Evolutionary conservation across 2,329 filamentous ascomycete genomes (phyloP), one percentile per base, ranked within the genome.

Genomic region (Cadophora gregata): DNA sequence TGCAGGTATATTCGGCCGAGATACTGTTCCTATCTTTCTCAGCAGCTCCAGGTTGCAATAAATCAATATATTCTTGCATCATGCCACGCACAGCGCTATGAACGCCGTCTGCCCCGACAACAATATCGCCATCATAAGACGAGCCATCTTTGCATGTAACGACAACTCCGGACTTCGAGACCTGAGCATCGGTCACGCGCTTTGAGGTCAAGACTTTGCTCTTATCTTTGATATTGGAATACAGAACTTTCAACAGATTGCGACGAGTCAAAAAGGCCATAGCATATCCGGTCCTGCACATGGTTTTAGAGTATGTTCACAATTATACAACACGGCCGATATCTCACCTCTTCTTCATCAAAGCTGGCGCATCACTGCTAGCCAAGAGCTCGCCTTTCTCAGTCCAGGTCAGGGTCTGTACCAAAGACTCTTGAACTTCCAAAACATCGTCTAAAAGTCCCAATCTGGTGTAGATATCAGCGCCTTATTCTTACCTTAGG

Each of bases 401-500:
- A 21, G 36, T 63, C 61, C 63, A 67, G 25, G 48, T 65, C 29
- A 63, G n/a, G 21, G 45, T 58, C 19, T 16, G 53, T 24, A 45
- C 33, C 27, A 69, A 19, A 4, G 67, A 58, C 29, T 65, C 63
- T 16, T 59, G 29, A 25, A 50, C n/a, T 2, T 53, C 55, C 10
- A 56, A 16, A 4, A 70, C 29, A 47, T 68, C 59, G n/a, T 79
- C 75, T 14, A 70, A 80, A 42, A 77, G 70, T 0, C 82, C 84
- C 0, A 87, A 24, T 16, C 55, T 58, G n/a, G 19, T 14, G 2
- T 25, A 2, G 14, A 7, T 31, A 9, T 58, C n/a, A 58, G 55
- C 21, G 42, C 2, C 5, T 3, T 16, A 10, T 25, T 58, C 8
- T 24, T 21, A n/a, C n/a, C n/a, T n/a, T n/a, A n/a, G n/a, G n/a